These are phyloP conservation scores for sorghum (Sorghum bicolor) DNA, from an alignment of 176 grass and related monocot species.

Conservation along the genomic window DNA sequence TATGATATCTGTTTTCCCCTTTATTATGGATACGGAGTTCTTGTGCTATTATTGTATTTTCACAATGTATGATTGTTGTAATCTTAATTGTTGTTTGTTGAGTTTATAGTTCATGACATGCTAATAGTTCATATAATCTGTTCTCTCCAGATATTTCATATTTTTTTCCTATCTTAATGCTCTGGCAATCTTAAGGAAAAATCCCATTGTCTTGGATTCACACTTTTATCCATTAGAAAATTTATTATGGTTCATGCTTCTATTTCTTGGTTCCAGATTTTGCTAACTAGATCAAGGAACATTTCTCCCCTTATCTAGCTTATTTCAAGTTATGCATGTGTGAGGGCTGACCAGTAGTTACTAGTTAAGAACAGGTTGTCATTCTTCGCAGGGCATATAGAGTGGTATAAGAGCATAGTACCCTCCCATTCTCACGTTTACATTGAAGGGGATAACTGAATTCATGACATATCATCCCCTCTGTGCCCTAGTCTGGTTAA, in stretches of 20 bases:
- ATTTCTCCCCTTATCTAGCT: neutral
- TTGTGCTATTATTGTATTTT: neutral
- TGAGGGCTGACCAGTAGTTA: neutral
- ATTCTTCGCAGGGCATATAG: neutral
- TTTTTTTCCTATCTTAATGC: neutral
- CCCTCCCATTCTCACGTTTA: neutral
- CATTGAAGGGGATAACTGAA: neutral
- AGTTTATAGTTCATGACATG: neutral
- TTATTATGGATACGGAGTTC: neutral
- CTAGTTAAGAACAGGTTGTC: neutral
- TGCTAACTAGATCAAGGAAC: neutral
- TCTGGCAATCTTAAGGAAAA: neutral
- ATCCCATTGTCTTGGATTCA: neutral
- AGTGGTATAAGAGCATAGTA: neutral
- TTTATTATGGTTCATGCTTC: neutral
- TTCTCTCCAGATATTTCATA: neutral
- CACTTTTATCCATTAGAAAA: neutral
- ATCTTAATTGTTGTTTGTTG: neutral
- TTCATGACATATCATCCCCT: neutral
- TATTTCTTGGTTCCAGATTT: neutral
- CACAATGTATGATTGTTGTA: neutral
- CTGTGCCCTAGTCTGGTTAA: neutral
- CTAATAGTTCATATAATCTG: neutral
- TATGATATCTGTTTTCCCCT: neutral
- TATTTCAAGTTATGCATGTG: neutral